Base-by-base conservation (phyloP, 2,329 filamentous ascomycete genomes). In the Arthroderma uncinatum region DNA sequence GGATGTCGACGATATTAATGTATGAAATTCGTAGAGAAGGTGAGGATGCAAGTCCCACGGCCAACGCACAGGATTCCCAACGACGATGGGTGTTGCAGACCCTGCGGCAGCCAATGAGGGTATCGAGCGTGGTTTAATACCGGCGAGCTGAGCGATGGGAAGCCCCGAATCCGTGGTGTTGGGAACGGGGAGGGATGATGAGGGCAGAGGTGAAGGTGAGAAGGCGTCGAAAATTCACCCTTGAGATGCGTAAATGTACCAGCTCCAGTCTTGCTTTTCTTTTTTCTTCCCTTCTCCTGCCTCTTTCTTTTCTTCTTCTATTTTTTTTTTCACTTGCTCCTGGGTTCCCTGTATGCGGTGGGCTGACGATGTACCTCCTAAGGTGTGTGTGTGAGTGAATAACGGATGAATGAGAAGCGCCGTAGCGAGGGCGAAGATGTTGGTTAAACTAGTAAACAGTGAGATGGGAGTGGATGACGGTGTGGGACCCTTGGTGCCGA, bases 91-190 rank as follows among this genome's bases (percentile, higher is more conserved):
- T 23, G 5, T 42, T 12, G 25, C 25, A 47, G 54, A 40, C 50
- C 44, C 23, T 53, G 47, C 37, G 48, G 56, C 55, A 54, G 39
- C 58, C 58, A 60, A 58, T 60, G 23, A 50, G 34, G 42, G 36
- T 40, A 36, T 48, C 9, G n/a, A 55, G 58, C 58, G 58, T 60
- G 58, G 53, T 60, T 23, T 53, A 48, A 48, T 36, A 25, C 23
- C 19, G 53, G 36, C 25, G 28, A 39, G 19, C 42, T 47, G 40
- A 40, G 48, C 50, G 19, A 56, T 53, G 53, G 56, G 56, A 60
- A 54, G 56, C 55, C n/a, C 58, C 58, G 58, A 60, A 53, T 54
- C 58, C 58, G 58, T 60, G 58, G 58, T 37, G 58, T 50, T 60
- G 58, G 58, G 53, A 53, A 57, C 34, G 36, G 56, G 53, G 9